These are phyloP conservation scores for Naganishia sp. DNA, from an alignment of 1,284 basidiomycete genomes.

Conservation along the genomic window DNA sequence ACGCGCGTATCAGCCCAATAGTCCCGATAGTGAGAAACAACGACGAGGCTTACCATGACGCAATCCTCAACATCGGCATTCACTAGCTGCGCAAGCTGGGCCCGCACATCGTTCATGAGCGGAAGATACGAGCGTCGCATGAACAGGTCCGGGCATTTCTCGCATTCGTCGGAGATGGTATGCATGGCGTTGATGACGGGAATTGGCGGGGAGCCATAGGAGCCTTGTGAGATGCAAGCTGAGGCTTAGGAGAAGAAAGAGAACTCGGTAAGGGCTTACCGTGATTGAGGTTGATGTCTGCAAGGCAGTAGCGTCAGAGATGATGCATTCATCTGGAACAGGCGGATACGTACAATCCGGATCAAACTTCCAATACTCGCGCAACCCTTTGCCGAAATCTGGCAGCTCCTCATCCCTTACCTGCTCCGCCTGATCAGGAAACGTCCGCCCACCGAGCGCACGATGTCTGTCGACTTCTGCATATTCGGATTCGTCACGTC, in stretches of 20 bases:
- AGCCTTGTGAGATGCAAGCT: constrained; percentile 55
- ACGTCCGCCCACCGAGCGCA: constrained; percentile 20
- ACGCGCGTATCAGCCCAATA: background rate
- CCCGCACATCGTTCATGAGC: constrained; percentile 57
- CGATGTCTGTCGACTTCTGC: constrained; percentile 41
- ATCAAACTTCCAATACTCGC: constrained; percentile 63
- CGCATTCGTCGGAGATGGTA: constrained; percentile 58
- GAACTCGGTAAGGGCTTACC: constrained; percentile 53
- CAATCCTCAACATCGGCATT: constrained; percentile 64
- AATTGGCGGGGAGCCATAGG: constrained; percentile 67
- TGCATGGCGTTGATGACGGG: constrained; percentile 62
- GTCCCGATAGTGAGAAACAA: constrained; percentile 43
- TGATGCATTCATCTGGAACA: constrained; percentile 18
- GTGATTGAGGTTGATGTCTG: constrained; percentile 63
- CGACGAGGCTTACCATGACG: constrained; percentile 55
- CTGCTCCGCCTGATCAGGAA: constrained; percentile 13
- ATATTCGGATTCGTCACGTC: constrained; percentile 42
- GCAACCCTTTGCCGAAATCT: constrained; percentile 63
- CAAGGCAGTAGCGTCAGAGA: background rate
- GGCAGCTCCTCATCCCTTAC: background rate
- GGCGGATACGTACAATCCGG: constrained; percentile 52
- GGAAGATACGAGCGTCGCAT: constrained; percentile 57
- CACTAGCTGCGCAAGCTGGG: constrained; percentile 63
- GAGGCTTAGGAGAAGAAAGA: background rate
- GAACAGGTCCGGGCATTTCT: constrained; percentile 67